Base-by-base conservation (phyloP, 1,284 basidiomycete species). In the Lentinula novae-zelandiae region DNA sequence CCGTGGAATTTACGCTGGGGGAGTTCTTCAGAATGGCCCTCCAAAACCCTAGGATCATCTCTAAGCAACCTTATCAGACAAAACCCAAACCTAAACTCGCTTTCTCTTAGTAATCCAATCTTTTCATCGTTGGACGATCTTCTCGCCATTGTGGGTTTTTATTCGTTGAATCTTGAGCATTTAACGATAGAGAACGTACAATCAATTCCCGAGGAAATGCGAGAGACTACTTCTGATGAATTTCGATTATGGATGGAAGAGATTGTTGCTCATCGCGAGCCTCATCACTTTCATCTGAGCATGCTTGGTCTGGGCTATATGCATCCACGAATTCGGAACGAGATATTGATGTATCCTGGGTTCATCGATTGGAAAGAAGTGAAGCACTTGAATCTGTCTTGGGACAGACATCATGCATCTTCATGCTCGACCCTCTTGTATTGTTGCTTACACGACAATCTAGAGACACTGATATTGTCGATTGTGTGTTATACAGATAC, bases 1-100 rank as follows among this genome's bases (percentile, higher is more conserved):
- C 50, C 50, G 15, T 52, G 50, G 50, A 52, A 52, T 52, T 17
- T 52, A n/a, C 50, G 31, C 31, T 52, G 50, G 50, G 50, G 33
- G 13, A 12, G 1, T 10, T 33, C 50, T 34, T 22, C 50, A 15
- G 15, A 17, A 34, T 52, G 27, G 50, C 50, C 50, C 13, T 10
- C 50, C n/a, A 7, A 52, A 36, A 33, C 27, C 6, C 31, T 52
- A 31, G 15, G 31, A 15, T 52, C 50, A 34, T 33, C 22, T 34
- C 7, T 52, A 52, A 34, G 50, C 50, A 31, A 31, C 33, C 33
- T 52, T 5, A 52, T 52, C 13, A 52, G 15, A 17, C 50, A 31
- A 10, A 34, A 33, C 33, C 50, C 50, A 15, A 15, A 36, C 17
- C 33, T 52, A 15, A 36, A 52, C 10, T 22, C 33, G 22, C 22